Conservation (phyloP, 306 rosid species). For the Rosa multiflora region DNA sequence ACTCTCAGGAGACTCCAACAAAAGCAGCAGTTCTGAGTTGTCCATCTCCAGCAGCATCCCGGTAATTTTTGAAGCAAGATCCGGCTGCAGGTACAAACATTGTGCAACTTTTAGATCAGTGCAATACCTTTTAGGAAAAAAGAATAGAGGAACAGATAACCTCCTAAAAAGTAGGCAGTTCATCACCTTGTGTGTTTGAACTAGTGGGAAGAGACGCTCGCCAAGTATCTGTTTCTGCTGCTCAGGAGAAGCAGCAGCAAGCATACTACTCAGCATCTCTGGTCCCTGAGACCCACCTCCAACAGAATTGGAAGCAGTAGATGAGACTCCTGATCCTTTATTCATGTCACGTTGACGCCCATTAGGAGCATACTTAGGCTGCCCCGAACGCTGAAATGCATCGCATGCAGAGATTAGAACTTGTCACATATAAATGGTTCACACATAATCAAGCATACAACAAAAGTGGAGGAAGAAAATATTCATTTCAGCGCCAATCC, state of each 20-base stretch:
- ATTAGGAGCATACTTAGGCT: conserved; percentile 46
- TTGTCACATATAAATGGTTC: neutral
- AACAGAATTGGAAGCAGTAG: conserved; percentile 42
- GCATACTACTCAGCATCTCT: conserved; percentile 70
- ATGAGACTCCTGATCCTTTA: conserved; percentile 55
- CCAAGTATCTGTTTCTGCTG: conserved; percentile 85
- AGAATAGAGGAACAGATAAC: neutral
- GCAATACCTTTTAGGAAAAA: neutral
- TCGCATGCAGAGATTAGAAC: conserved; percentile 22
- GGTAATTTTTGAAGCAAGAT: conserved; percentile 72
- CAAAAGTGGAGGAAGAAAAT: neutral
- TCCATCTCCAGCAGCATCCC: conserved; percentile 98
- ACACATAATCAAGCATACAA: neutral
- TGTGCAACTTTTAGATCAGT: neutral
- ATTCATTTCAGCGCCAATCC: neutral
- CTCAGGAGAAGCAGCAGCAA: conserved; percentile 68
- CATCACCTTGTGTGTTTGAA: conserved; percentile 60
- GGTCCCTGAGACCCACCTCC: conserved; percentile 52
- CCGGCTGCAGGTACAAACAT: conserved; percentile 53
- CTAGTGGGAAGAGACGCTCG: conserved; percentile 64
- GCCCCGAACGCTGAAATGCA: conserved; percentile 49
- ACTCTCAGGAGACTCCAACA: conserved; percentile 77
- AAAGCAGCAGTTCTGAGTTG: conserved; percentile 69
- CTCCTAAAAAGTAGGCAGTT: neutral
- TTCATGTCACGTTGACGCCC: conserved; percentile 51